These are phyloP conservation scores for Margaritispora aquatica DNA, from an alignment of 495 filamentous ascomycete genomes.

Conservation along the genomic window DNA sequence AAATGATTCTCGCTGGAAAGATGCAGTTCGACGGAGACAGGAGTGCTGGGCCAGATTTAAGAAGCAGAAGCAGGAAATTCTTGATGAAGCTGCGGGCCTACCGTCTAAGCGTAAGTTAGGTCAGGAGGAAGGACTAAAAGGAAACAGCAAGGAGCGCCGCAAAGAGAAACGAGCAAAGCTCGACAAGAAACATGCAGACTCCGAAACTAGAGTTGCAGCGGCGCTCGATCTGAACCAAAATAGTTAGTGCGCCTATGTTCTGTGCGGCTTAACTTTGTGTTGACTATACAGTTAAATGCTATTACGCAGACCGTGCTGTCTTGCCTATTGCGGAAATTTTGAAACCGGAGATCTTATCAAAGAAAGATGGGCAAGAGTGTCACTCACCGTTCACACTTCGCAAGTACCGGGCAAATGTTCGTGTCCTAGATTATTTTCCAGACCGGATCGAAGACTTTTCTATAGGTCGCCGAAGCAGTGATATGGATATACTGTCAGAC, in stretches of 20 bases:
- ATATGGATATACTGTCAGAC: constrained; percentile 44
- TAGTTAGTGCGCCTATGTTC: constrained; percentile 17
- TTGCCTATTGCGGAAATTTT: constrained; percentile 45
- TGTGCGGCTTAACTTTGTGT: background rate
- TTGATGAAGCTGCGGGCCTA: background rate
- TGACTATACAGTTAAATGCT: constrained; percentile 35
- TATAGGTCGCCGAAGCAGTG: constrained; percentile 34
- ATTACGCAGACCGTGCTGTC: constrained; percentile 33
- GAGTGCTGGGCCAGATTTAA: constrained; percentile 54
- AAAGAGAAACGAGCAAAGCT: constrained; percentile 19
- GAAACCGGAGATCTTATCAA: constrained; percentile 30
- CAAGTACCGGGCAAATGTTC: constrained; percentile 60
- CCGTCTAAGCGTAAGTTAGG: constrained; percentile 20
- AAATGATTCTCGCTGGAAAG: constrained; percentile 48
- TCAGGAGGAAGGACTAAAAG: constrained; percentile 26
- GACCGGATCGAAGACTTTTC: constrained; percentile 68
- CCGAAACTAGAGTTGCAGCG: constrained; percentile 27
- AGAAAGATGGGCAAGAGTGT: constrained; percentile 35
- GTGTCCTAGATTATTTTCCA: constrained; percentile 80
- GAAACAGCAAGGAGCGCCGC: constrained; percentile 19
- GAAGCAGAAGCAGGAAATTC: constrained; percentile 31
- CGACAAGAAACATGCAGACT: constrained; percentile 26
- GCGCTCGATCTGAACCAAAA: constrained; percentile 25
- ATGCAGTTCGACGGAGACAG: constrained; percentile 54
- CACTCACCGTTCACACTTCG: constrained; percentile 64